Evolutionary conservation across 2,329 filamentous ascomycete species (phyloP), one percentile per base, ranked within the genome.

Genomic region (Ascochyta rabiei): DNA sequence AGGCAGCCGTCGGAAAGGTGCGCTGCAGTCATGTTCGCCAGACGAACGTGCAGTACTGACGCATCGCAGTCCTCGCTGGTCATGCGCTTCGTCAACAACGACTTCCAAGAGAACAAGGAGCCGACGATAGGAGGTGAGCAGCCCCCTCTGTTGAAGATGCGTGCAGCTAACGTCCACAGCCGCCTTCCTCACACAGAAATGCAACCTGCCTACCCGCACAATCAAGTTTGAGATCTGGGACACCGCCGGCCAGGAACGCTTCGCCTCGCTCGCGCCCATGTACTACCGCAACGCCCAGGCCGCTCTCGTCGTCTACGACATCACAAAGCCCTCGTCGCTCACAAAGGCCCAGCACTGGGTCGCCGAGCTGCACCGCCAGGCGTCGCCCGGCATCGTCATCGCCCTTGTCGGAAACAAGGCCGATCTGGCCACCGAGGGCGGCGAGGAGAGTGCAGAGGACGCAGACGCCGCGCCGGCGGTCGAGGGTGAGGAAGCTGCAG

Each of bases 41-140:
- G 37, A 7, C 16, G 7, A n/a, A 31, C 23, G n/a, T 18, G 26
- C 50, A 28, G 26, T 38, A 26, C 33, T 53, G 13, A 53, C 4
- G 13, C 30, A 30, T 6, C 23, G 24, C 28, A 96, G 95, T 98
- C 95, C 44, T 99, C 95, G 40, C 87, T 99, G 55, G 95, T 99
- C 61, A 85, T 99, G 74, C 91, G 95, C 73, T 99, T 99, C 79
- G 95, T 99, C 75, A 98, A 98, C 84, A 95, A 99, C 80, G 93
- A 98, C 79, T 99, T 99, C 73, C 95, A 99, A 82, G 95, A 98
- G 80, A 98, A 98, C 80, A 98, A 98, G 83, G 95, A 99, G 77
- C 95, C 95, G 59, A 99, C 95, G 63, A 99, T 99, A 79, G 95
- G 95, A 83, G 92, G 92, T 96, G 84, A 63, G 84, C 77, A 47